Conservation (phyloP, 345 rosid genomes). For the Pugionium cornutum region DNA sequence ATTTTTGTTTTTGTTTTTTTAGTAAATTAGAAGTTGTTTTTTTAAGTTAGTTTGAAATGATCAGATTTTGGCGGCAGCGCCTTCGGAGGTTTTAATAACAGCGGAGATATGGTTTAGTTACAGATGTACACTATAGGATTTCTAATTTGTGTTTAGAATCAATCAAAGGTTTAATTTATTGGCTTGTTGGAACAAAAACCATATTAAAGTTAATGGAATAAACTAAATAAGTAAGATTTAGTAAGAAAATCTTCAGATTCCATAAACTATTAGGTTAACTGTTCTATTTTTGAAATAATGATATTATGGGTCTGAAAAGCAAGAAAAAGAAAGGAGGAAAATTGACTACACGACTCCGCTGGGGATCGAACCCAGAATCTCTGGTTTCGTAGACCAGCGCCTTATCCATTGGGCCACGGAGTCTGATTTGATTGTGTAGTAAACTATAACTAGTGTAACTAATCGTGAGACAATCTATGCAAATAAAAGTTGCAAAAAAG, state of each 20-base stretch:
- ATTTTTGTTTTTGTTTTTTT: not conserved
- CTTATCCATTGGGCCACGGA: conserved; percentile 67
- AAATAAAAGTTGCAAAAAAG: not conserved
- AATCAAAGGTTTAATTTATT: not conserved
- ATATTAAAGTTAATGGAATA: too few relatives aligned
- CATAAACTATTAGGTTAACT: too few relatives aligned
- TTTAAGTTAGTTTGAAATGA: conserved; percentile 47
- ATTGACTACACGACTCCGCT: conserved; percentile 55
- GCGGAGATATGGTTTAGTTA: not conserved
- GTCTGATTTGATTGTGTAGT: not conserved
- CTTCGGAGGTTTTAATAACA: conserved; percentile 49
- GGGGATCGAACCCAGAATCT: conserved; percentile 93
- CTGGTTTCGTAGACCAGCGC: conserved; percentile 97
- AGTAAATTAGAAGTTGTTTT: not conserved
- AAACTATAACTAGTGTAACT: too few relatives aligned
- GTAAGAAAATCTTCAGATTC: too few relatives aligned
- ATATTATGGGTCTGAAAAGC: too few relatives aligned
- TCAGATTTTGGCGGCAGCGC: conserved; percentile 69
- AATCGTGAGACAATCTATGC: too few relatives aligned
- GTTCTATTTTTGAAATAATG: too few relatives aligned
- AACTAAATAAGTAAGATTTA: too few relatives aligned
- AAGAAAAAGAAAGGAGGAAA: too few relatives aligned
- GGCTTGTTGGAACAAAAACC: not conserved
- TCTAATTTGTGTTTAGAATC: not conserved
- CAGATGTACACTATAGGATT: not conserved